A percentile compares a stretch with the other conserved stretches of the same genome.
phyloP scores from a whole-genome alignment of 805 yeast species.

The Suhomyces canberraensis region DNA sequence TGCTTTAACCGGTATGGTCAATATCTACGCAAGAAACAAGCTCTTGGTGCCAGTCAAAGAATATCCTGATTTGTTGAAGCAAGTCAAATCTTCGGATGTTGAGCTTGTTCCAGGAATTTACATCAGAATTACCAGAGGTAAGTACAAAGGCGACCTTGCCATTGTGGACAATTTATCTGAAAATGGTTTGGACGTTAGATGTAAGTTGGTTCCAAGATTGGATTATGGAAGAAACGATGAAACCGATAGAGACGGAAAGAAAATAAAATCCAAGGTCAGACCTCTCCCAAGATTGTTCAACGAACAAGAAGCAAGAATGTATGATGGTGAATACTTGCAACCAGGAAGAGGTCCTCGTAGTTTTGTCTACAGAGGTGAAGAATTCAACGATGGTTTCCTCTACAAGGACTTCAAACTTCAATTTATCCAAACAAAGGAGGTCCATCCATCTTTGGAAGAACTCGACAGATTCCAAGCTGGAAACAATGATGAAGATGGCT shows the following conservation, averaged over 20 bases:
- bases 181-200: slow-evolving; percentile 91
- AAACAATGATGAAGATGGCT: slow-evolving; percentile 71
- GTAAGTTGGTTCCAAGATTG: slow-evolving; percentile 87
- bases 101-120: slow-evolving; percentile 89
- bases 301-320: slow-evolving; percentile 82
- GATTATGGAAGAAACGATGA: slow-evolving; percentile 76
- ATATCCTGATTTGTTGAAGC: slow-evolving; percentile 88
- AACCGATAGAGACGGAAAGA: slow-evolving; percentile 45
- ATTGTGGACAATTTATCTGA: slow-evolving; percentile 90
- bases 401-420: slow-evolving; percentile 83
- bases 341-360: slow-evolving; percentile 59
- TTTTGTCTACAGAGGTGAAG: slow-evolving; percentile 80
- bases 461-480: slow-evolving; percentile 75
- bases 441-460: slow-evolving; percentile 86
- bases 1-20: slow-evolving; percentile 86
- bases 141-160: slow-evolving; percentile 89
- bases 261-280: slow-evolving; percentile 56
- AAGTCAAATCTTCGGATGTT: slow-evolving; percentile 82
- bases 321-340: slow-evolving; percentile 71
- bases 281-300: slow-evolving; percentile 86
- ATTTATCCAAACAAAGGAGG: slow-evolving; percentile 73
- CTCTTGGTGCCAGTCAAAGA: slow-evolving; percentile 93
- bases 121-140: slow-evolving; percentile 86
- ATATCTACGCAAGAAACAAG: slow-evolving; percentile 70
- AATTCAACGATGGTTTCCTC: slow-evolving; percentile 83